phyloP scores from a whole-genome alignment of 1,284 basidiomycete genomes.

The Tylopilus sp. region DNA sequence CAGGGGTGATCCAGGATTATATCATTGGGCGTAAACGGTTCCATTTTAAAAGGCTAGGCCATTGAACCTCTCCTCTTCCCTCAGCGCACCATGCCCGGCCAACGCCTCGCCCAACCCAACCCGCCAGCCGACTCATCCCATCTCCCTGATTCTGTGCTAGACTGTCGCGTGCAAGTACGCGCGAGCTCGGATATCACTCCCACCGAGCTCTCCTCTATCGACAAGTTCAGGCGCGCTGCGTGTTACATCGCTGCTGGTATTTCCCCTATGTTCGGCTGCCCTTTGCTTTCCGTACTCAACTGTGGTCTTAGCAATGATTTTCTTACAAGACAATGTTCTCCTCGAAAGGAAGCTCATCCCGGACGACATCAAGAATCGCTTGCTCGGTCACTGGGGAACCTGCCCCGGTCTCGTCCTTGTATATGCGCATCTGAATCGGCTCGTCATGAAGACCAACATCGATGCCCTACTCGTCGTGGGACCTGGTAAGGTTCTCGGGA shows the following conservation, averaged over 20 bases:
- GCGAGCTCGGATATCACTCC: constrained; percentile 42
- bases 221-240: constrained; percentile 55
- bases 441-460: constrained; percentile 60
- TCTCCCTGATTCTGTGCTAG: constrained; percentile 49
- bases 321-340: constrained; percentile 71
- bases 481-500: constrained; percentile 41
- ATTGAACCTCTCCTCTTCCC: not conserved
- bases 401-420: constrained; percentile 75
- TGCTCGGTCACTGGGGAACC: constrained; percentile 77
- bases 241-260: constrained; percentile 64
- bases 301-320: constrained; percentile 63
- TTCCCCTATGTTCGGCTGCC: not conserved
- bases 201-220: constrained; percentile 49
- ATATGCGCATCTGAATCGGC: constrained; percentile 77
- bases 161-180: constrained; percentile 43
- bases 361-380: constrained; percentile 73
- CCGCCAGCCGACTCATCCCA: constrained; percentile 61
- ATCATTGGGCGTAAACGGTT: no score
- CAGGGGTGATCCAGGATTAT: no score
- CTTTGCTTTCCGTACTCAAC: not conserved
- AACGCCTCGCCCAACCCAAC: constrained; percentile 52
- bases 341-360: constrained; percentile 55
- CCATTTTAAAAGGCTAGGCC: not conserved
- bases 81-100: constrained; percentile 48
- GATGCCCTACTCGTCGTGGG: constrained; percentile 72